Base-by-base conservation (phyloP, 2,329 filamentous ascomycete genomes). In the Whalleya microplaca region DNA sequence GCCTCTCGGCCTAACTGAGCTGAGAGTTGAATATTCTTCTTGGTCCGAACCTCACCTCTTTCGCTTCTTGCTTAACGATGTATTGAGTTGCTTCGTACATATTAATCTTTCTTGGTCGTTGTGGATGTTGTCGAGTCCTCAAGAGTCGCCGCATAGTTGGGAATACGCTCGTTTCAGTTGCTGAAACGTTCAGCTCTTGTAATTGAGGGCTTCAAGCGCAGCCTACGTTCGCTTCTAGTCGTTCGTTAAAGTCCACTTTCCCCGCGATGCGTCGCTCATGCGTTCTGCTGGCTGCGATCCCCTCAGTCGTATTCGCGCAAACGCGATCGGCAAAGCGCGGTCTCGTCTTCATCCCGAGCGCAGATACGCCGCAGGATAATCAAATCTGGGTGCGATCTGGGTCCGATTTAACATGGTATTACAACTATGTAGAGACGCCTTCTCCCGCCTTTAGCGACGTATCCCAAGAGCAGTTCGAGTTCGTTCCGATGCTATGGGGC, bases 401-500 rank as follows among this genome's bases (percentile, higher is more conserved):
- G 40, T 84, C 82, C 18, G 82, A 85, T 42, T 74, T 94, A 53
- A 88, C 85, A 2, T 95, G 91, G 91, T 95, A 95, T 78, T 95
- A 94, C 81, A 94, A 93, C 77, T 95, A 93, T 73, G 73, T 75
- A 21, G 68, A 78, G 19, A 69, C 72, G 2, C 89, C 90, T 1
- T 84, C 86, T 0, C 59, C 78, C 0, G 75, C 75, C 42, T 87
- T 81, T 68, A 62, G 72, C 41, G 72, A 78, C 48, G 66, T 78
- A 27, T 65, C 79, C 0, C 82, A 87, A 64, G 75, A 77, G 14
- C 72, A 79, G 14, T 84, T 94, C 64, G 81, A 90, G 71, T 95
- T 91, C 72, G 86, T 94, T 1, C 90, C 91, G 48, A 92, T 92
- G 90, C 82, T 92, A 57, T 94, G 88, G 87, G 89, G 89, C 29